Evolutionary conservation across 768 basidiomycete genomes (phyloP), one percentile per base, ranked within the genome.

Genomic region (Leccinum fibrillosum): DNA sequence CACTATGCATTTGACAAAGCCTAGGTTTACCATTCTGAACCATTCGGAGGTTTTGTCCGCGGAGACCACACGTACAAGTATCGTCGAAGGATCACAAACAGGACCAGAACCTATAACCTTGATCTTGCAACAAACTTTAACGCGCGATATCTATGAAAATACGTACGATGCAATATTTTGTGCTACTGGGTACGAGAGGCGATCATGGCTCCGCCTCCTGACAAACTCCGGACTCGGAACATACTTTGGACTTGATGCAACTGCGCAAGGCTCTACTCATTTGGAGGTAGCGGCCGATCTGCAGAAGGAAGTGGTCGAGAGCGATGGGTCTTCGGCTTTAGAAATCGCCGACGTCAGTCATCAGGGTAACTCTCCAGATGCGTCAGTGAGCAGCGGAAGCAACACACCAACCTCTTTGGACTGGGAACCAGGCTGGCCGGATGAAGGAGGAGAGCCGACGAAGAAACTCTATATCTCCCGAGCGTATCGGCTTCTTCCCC

Each of bases 171-270:
- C 68, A 26, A 66, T 84, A 63, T 66, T 84, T 53, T 82, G 78
- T 65, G 82, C 80, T 2, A 83, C 82, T 11, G 82, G 82, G 12
- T 84, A 83, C 64, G 76, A 81, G 56, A 76, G 81, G 26, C 70
- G 75, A n/a, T 69, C 72, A 0, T 83, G 81, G 81, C 61, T 78
- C 49, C 66, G 74, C 26, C 66, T 82, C 34, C 65, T 82, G 58
- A 72, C 74, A 25, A 59, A 73, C 23, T 80, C 80, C 42, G 57
- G 59, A 51, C 60, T 81, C 56, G 76, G 72, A 25, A 68, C 70
- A 57, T 65, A 72, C 53, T 77, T 77, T 45, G 76, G 77, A 30
- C 64, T 79, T 28, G 49, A 63, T 48, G 7, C 47, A 25, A 25
- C n/a, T 30, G 37, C 49, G 37, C 53, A 52, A 39, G 58, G 59